Conservation (phyloP, 176 grass and related monocot genomes). For the Hyparrhenia diplandra region DNA sequence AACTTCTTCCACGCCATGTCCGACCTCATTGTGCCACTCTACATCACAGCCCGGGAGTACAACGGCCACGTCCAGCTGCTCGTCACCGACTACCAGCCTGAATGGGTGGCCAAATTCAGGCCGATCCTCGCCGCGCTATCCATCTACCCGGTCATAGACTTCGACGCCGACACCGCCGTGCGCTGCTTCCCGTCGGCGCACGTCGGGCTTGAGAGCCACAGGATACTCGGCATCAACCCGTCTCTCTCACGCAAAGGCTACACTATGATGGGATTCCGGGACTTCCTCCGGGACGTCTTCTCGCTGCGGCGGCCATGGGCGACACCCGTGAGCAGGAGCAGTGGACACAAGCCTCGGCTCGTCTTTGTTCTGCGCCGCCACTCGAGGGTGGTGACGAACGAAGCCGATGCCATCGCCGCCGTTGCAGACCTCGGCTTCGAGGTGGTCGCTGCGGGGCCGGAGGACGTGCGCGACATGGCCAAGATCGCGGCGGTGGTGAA, state of each 20-base stretch:
- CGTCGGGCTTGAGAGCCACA: slow-evolving; percentile 47
- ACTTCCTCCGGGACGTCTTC: slow-evolving; percentile 46
- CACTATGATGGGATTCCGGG: slow-evolving; percentile 53
- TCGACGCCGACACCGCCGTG: slow-evolving; percentile 42
- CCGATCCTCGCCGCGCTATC: slow-evolving; percentile 35
- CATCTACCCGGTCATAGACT: slow-evolving; percentile 35
- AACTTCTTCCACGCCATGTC: slow-evolving; percentile 71
- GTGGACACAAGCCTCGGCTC: slow-evolving; percentile 40
- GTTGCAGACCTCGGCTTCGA: slow-evolving; percentile 38
- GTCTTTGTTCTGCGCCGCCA: slow-evolving; percentile 43
- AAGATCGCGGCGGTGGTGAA: slow-evolving; percentile 49
- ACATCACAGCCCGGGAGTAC: slow-evolving; percentile 41
- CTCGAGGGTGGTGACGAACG: slow-evolving; percentile 47
- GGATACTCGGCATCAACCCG: slow-evolving; percentile 44
- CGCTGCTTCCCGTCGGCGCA: slow-evolving; percentile 54
- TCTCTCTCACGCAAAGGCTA: slow-evolving; percentile 32
- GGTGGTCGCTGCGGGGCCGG: slow-evolving; percentile 37
- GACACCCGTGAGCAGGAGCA: background rate
- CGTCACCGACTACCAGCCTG: slow-evolving; percentile 19
- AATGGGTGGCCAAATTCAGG: slow-evolving; percentile 38
- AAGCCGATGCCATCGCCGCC: slow-evolving; percentile 12
- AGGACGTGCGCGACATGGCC: slow-evolving; percentile 20
- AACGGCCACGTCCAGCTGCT: slow-evolving; percentile 50
- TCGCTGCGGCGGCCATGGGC: slow-evolving; percentile 20
- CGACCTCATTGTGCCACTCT: slow-evolving; percentile 69